phyloP scores from a whole-genome alignment of 2,329 filamentous ascomycete species.

The Chaetomium sp. region DNA sequence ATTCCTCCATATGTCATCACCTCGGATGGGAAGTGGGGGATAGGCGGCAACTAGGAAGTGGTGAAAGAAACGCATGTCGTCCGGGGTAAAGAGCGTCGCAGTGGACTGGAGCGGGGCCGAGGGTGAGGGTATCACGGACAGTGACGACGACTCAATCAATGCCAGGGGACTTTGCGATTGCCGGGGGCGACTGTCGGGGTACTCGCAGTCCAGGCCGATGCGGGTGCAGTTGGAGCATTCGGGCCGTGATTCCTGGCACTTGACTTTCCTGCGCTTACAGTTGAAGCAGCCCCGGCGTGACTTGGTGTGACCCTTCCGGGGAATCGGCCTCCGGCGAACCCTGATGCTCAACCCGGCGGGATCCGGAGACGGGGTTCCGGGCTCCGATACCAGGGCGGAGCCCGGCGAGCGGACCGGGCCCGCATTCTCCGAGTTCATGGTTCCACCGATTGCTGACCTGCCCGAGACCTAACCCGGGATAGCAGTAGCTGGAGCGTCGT shows the following conservation, averaged over 20 bases:
- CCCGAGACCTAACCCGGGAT: neutral
- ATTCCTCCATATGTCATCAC: conserved; percentile 43
- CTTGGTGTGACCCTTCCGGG: conserved; percentile 43
- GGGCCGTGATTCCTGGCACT: conserved; percentile 45
- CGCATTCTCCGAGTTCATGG: conserved; percentile 3
- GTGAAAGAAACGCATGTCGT: conserved; percentile 56
- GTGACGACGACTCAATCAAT: conserved; percentile 25
- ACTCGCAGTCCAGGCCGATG: conserved; percentile 44
- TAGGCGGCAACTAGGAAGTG: conserved; percentile 54
- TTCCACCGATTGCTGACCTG: neutral
- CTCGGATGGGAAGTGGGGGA: conserved; percentile 44
- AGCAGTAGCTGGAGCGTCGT: neutral
- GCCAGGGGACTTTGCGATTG: conserved; percentile 20
- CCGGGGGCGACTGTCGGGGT: conserved; percentile 32
- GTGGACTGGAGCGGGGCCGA: conserved; percentile 29
- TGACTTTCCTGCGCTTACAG: conserved; percentile 50
- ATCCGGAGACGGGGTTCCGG: conserved; percentile 11
- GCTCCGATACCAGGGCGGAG: conserved; percentile 4
- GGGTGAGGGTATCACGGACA: conserved; percentile 39
- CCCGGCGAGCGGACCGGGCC: neutral
- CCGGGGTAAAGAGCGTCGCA: conserved; percentile 41
- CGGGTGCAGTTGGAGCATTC: conserved; percentile 43
- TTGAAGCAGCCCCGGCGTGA: conserved; percentile 45
- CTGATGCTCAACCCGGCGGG: conserved; percentile 1
- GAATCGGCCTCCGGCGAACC: conserved; percentile 35